Evolutionary conservation across 257 asterid species (phyloP).

Genomic region (Coffea canephora): DNA sequence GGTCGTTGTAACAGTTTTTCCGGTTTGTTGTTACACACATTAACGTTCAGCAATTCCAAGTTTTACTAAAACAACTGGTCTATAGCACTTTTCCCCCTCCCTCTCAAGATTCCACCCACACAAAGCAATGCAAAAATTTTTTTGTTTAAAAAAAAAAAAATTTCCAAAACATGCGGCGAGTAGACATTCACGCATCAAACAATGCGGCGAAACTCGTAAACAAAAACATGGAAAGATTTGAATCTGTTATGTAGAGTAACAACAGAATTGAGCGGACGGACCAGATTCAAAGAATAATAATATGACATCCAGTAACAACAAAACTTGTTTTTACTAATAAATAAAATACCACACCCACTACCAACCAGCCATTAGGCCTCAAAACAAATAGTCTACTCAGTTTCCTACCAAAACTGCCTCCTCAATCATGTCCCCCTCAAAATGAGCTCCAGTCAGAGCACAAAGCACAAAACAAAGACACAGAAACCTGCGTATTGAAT

Average conservation of each 20-base stretch:
- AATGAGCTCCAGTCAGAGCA: neutral
- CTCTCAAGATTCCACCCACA: no score
- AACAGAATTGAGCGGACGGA: neutral
- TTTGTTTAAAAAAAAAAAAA: no score
- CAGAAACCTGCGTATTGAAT: neutral
- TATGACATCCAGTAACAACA: neutral
- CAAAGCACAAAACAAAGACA: constrained; percentile 7
- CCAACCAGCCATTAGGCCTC: constrained; percentile 5
- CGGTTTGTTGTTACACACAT: no score
- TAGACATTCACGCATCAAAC: neutral
- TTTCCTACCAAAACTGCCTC: constrained; percentile 41
- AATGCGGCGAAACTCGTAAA: neutral
- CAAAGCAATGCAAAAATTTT: no score
- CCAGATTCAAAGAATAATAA: constrained; percentile 1
- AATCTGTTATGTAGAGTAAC: neutral
- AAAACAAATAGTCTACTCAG: neutral
- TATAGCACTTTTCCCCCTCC: no score
- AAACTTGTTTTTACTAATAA: neutral
- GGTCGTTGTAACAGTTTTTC: no score
- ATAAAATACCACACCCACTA: constrained; percentile 9
- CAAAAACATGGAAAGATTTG: neutral
- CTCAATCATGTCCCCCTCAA: constrained; percentile 14
- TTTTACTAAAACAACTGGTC: no score
- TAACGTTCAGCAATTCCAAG: no score
- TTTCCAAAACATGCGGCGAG: no score